Evolutionary conservation across 164 flowering plant genomes (phyloP), one percentile per base, ranked within the genome.

Genomic region (Akebia trifoliata): DNA sequence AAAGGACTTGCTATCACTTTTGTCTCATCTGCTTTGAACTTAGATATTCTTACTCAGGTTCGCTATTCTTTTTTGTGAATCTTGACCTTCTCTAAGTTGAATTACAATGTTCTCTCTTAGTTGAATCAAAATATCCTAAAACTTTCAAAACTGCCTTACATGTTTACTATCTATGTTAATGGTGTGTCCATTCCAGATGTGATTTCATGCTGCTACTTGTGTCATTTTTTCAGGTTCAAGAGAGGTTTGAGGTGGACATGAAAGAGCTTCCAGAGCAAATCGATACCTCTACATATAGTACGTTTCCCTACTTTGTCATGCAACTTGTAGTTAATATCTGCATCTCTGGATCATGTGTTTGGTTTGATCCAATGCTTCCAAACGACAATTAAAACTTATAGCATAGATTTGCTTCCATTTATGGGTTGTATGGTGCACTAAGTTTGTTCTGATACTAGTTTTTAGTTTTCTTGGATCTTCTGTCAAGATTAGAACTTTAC

Each of bases 191-290:
- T 14, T 37, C 9, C 36, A n/a, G n/a, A n/a, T n/a, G n/a, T n/a
- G n/a, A 48, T 4, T 14, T 26, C 15, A 26, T 48, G 3, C 12
- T 15, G 15, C 28, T 35, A n/a, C 21, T 35, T 22, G 4, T 17
- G 46, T 54, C 7, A 7, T 62, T 44, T n/a, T n/a, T 44, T 17
- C 76, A 93, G 97, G 99, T 93, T 39, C 97, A 93, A 60, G 94
- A 81, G 75, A 81, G 98, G 75, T 93, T 93, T 79, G 97, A 87
- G 70, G 98, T 93, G 60, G 97, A 93, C 52, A 93, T 93, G 20
- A 93, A 90, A 72, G 97, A 90, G 71, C 92, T 93, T 28, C 99
- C 99, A 24, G 99, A 93, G 79, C 94, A 93, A 71, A 90, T 93
- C 62, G 99, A 93, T 62, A 87, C 96, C 15, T 84, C 97, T 8